phyloP scores from a whole-genome alignment of 495 filamentous ascomycete genomes.

The Endocarpon pusillum region DNA sequence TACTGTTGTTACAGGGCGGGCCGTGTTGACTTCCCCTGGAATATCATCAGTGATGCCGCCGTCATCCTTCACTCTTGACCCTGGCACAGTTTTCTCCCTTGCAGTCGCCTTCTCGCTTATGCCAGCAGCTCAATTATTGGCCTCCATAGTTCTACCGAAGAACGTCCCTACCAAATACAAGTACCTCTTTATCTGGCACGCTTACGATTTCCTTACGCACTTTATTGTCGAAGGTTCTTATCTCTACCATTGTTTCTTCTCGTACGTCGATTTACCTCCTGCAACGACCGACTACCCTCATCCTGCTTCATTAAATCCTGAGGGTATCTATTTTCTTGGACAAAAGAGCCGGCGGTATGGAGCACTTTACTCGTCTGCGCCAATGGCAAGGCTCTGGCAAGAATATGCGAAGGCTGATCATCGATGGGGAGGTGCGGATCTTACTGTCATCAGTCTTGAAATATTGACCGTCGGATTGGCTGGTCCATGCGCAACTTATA shows the following conservation, averaged over 20 bases:
- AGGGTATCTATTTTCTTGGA: constrained; percentile 35
- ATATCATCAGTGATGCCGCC: constrained; percentile 5
- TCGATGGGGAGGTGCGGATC: constrained; percentile 66
- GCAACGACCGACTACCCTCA: constrained; percentile 18
- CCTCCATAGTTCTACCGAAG: constrained; percentile 26
- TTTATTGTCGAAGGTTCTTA: constrained; percentile 76
- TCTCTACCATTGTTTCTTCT: constrained; percentile 85
- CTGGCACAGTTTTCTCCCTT: constrained; percentile 34
- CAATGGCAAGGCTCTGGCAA: constrained; percentile 63
- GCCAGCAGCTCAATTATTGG: constrained; percentile 29
- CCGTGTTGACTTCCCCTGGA: no score
- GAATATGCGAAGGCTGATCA: constrained; percentile 81
- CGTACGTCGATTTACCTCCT: constrained; percentile 29
- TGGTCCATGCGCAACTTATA: constrained; percentile 52
- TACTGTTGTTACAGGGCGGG: no score
- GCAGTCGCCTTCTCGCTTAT: constrained; percentile 34
- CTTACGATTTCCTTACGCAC: constrained; percentile 82
- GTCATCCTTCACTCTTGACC: constrained; percentile 25
- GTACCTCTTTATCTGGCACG: constrained; percentile 84
- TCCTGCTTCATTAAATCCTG: constrained; percentile 20
- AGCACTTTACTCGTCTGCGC: constrained; percentile 45
- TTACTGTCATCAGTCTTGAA: constrained; percentile 67
- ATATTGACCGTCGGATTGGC: constrained; percentile 67
- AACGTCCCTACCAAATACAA: constrained; percentile 33
- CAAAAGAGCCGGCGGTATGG: constrained; percentile 48